Evolutionary conservation across 345 rosid species (phyloP).

Genomic region (Mercurialis annua): DNA sequence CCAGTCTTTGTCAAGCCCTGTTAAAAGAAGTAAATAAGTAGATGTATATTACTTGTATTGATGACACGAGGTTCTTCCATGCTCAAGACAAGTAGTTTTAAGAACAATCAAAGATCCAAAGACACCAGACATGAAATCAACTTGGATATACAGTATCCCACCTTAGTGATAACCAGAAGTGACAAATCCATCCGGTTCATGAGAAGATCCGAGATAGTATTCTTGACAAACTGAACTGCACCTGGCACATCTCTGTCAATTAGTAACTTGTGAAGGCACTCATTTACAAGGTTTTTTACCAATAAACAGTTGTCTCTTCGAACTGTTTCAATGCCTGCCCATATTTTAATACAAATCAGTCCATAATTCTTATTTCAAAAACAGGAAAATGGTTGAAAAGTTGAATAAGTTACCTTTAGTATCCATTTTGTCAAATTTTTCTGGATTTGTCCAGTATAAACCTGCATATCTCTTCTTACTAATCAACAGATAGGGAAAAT

Average conservation of each 20-base stretch:
- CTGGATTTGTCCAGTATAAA: conserved; percentile 81
- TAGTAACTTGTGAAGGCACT: conserved; percentile 87
- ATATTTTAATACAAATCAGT: conserved; percentile 18
- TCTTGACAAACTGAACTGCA: conserved; percentile 85
- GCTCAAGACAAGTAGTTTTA: conserved; percentile 4
- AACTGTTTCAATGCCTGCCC: conserved; percentile 93
- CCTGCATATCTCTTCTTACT: conserved; percentile 99
- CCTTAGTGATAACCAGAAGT: conserved; percentile 97
- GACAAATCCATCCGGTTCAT: conserved; percentile 98
- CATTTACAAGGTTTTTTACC: conserved; percentile 88
- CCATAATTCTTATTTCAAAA: conserved; percentile 3
- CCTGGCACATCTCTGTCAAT: conserved; percentile 84
- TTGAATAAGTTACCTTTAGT: conserved; percentile 63
- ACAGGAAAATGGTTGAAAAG: conserved; percentile 15
- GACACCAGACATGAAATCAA: conserved; percentile 19
- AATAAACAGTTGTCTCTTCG: conserved; percentile 96
- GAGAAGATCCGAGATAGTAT: conserved; percentile 90
- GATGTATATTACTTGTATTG: conserved; percentile 5
- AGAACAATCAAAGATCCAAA: conserved; percentile 13
- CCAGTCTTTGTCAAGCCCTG: conserved; percentile 97
- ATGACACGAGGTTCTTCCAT: conserved; percentile 4
- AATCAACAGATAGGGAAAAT: conserved; percentile 85
- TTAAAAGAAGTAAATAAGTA: conserved; percentile 22
- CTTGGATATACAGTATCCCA: conserved; percentile 22
- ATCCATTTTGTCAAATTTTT: conserved; percentile 90